Conservation (phyloP, 2,329 filamentous ascomycete genomes). For the Cladobotryum mycophilum region DNA sequence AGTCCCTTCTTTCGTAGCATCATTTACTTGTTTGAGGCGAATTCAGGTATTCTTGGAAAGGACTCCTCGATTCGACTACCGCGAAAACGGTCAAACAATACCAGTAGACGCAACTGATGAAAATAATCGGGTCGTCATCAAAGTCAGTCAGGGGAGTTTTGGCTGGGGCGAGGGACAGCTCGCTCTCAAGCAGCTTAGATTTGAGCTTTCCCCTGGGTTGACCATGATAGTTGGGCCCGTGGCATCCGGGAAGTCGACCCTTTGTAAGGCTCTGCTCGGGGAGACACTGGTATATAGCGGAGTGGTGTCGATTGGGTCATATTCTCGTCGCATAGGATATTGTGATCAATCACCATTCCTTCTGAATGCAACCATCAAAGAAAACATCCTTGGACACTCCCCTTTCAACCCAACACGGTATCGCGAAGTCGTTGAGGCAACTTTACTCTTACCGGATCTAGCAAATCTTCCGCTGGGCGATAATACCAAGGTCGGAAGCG, state of each 20-base stretch:
- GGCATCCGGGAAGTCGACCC: conserved; percentile 30
- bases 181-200: conserved; percentile 15
- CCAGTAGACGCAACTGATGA: not conserved
- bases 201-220: conserved; percentile 14
- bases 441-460: conserved; percentile 27
- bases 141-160: conserved; percentile 16
- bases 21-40: conserved; percentile 26
- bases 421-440: conserved; percentile 28
- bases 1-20: conserved; percentile 26
- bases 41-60: conserved; percentile 32
- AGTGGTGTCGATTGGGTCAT: conserved; percentile 9
- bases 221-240: conserved; percentile 34
- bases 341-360: conserved; percentile 30
- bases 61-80: conserved; percentile 20
- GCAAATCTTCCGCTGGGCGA: conserved; percentile 28
- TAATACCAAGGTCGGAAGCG: conserved; percentile 32
- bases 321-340: conserved; percentile 19
- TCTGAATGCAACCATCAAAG: conserved; percentile 27
- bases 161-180: conserved; percentile 22
- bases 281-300: conserved; percentile 19
- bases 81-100: not conserved
- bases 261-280: conserved; percentile 29
- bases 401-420: conserved; percentile 26
- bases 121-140: not conserved
- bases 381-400: conserved; percentile 33